Conservation (phyloP, 106 monocot species). For the Platanthera guangdongensis region DNA sequence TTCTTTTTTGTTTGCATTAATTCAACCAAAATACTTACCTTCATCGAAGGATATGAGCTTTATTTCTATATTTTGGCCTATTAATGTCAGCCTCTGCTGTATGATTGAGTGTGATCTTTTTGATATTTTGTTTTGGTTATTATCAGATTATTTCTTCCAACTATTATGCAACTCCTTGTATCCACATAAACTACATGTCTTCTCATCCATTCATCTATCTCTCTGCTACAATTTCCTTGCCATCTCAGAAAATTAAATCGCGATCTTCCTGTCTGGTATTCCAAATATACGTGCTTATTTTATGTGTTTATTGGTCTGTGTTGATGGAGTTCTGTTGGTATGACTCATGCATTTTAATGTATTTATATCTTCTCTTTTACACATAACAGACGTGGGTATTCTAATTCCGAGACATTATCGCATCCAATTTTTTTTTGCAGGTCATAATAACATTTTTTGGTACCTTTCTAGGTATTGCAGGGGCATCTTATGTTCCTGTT, state of each 20-base stretch:
- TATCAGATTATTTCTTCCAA: background rate
- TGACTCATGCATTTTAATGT: no score
- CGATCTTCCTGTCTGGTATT: no score
- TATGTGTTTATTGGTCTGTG: no score
- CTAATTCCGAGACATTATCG: background rate
- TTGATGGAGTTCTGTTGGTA: no score
- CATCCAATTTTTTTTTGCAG: background rate
- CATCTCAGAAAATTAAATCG: background rate
- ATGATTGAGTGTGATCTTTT: background rate
- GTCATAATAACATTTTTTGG: background rate
- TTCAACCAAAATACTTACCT: background rate
- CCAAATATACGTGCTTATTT: no score
- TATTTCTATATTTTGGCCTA: background rate
- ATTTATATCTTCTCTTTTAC: background rate
- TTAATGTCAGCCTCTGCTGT: background rate
- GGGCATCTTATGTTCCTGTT: constrained; percentile 66
- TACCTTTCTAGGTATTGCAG: constrained; percentile 53
- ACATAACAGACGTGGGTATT: background rate
- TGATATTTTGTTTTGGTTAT: background rate
- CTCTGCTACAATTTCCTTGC: background rate
- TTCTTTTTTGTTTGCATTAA: background rate
- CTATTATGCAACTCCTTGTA: background rate
- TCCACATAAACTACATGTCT: background rate
- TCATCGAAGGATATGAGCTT: background rate
- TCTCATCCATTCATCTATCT: no score